Evolutionary conservation across 2,329 filamentous ascomycete genomes (phyloP), one percentile per base, ranked within the genome.

Genomic region (Tolypocladium album): DNA sequence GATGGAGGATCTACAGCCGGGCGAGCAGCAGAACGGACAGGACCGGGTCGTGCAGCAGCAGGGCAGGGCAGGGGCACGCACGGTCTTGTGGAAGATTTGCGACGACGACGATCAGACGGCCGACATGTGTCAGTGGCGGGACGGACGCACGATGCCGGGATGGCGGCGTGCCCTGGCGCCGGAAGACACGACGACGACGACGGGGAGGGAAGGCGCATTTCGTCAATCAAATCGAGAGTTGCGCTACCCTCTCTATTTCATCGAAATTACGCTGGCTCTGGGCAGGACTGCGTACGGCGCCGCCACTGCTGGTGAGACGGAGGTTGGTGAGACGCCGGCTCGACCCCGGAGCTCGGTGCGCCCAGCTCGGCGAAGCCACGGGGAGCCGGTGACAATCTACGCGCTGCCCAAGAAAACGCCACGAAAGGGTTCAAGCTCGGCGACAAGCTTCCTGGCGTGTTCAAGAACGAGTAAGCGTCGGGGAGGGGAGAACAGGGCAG

Each of bases 81-180:
- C 36, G 12, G 6, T 5, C 27, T 31, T 31, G 27, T 31, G 34
- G 13, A 27, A 24, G 36, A n/a, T 45, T 42, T 39, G 50, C 6
- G 50, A 53, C 50, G 50, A 15, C 27, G 55, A 8, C 53, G 58
- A 59, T 57, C 40, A 56, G 34, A 59, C 58, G 42, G 42, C 59
- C 31, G 55, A 55, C 13, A 31, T 27, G 59, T 57, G 45, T 60
- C 55, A 55, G n/a, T 38, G 31, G 34, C 15, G 20, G 36, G 12
- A 27, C 12, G 36, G 12, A 27, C 12, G 12, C 22, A 22, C 4
- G 12, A 27, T 17, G 43, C 17, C 22, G 34, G 34, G 9, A 8
- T 36, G 34, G 9, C 31, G 31, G 12, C 39, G 39, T 5, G 9
- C 9, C 8, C 11, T 20, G 17, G 17, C 40, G 42, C n/a, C 11